Base-by-base conservation (phyloP, 1,139 yeast genomes). In the Sugiyamaella pinicola region DNA sequence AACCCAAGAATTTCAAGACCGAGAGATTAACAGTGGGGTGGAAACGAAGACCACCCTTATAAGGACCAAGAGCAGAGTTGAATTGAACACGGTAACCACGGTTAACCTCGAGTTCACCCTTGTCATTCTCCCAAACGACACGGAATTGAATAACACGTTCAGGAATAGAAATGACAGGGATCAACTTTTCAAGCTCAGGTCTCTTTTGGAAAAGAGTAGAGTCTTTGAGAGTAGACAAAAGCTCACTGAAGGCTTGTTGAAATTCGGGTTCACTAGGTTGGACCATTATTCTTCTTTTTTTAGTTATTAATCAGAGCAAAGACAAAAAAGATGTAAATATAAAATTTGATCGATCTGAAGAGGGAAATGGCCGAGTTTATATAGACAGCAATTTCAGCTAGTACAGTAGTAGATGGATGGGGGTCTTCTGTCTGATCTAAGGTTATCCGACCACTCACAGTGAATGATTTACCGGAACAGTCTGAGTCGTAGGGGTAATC, bases 1-100 rank as follows among this genome's bases (percentile, higher is more conserved):
- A 93, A 69, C 98, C 99, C 69, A 93, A 82, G 76, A 93, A 93
- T 78, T 93, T 93, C 72, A 93, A 82, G 72, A 93, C 87, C 54
- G 97, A 89, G 69, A 93, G 82, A 77, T 90, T 93, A 65, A 93
- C 99, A 55, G 96, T 80, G 66, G 97, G 97, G 79, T 93, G 98
- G 84, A 93, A 87, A 77, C 99, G 85, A 66, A 93, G 82, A 72
- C 99, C 99, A 71, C 99, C 99, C 80, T 93, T 93, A 87, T 88
- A 93, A 66, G 99, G 99, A 72, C 99, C 99, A 65, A 93, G 82
- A 55, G 97, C 96, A 54, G 96, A 89, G 84, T 90, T 93, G 82
- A 88, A 93, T 79, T 93, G 99, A 60, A 93, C 98, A 79, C 99
- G 84, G 88, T 81, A 93, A 72, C 98, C 99, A 65, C 90, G 84